Evolutionary conservation across 768 basidiomycete genomes (phyloP), one percentile per base, ranked within the genome.

Genomic region (Boletus sp.): DNA sequence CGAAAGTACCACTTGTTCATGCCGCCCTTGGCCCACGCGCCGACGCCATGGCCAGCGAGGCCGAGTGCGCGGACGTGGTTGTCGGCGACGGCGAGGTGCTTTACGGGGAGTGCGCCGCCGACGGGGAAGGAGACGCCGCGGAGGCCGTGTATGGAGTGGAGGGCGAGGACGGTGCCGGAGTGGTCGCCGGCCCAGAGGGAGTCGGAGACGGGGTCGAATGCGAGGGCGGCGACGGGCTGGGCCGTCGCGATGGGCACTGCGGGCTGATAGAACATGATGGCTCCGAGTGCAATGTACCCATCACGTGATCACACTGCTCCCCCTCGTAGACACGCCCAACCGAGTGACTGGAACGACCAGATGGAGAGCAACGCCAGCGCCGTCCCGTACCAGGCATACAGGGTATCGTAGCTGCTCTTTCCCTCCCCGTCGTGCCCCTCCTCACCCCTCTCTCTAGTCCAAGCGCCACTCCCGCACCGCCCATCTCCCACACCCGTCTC

Each of bases 141-240:
- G 46, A 82, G 65, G 15, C 84, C 86, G 45, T 77, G 79, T 30
- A 79, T 68, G 39, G 83, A 78, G 72, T 90, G 84, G 66, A 85
- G 81, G 1, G 88, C 86, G 38, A 78, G 68, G 56, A 97, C 79
- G 53, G 75, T 75, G 4, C 96, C 95, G 29, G 81, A 72, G 53
- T 84, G 82, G 9, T 82, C 78, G 30, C 94, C 95, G 44, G 87
- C 76, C 93, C 94, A 97, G 34, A 99, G 74, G 7, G 87, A 83
- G 69, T 98, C 94, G 0, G 92, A 90, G 21, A 89, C 85, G 8
- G 93, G 88, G 71, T 99, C 96, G 68, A 98, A 95, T 0, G 86
- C 82, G 53, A 97, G 77, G 0, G 91, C 82, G 23, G 89, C 86
- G 45, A 89, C 77, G 25, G 86, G 79, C 61, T 82, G 80, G 15